Conservation (phyloP, 768 basidiomycete genomes). For the Termitomyces sp. region DNA sequence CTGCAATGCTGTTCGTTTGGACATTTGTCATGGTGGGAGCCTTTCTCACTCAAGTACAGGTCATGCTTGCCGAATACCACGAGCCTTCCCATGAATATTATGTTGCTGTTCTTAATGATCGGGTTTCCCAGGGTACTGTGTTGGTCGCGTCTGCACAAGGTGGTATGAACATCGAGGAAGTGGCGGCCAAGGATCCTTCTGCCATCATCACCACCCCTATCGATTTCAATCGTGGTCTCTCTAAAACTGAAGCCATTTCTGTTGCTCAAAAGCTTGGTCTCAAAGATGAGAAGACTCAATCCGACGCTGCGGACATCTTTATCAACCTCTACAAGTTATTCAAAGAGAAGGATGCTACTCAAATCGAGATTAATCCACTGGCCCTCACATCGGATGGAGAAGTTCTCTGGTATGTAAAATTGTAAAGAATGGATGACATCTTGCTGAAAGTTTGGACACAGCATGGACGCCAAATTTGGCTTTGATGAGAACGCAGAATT, state of each 20-base stretch:
- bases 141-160: slow-evolving; percentile 92
- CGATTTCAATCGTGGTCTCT: slow-evolving; percentile 76
- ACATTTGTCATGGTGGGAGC: neutral
- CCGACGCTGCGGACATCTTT: slow-evolving; percentile 90
- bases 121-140: slow-evolving; percentile 81
- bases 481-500: slow-evolving; percentile 99
- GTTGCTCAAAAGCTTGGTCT: slow-evolving; percentile 93
- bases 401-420: slow-evolving; percentile 71
- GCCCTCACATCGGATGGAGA: slow-evolving; percentile 87
- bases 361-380: slow-evolving; percentile 99
- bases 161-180: slow-evolving; percentile 99
- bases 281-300: slow-evolving; percentile 60
- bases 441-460: slow-evolving; percentile 23
- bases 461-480: slow-evolving; percentile 99
- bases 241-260: slow-evolving; percentile 59
- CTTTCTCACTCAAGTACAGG: slow-evolving; percentile 35
- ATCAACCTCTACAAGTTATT: slow-evolving; percentile 93
- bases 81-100: slow-evolving; percentile 97
- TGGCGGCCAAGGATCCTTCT: slow-evolving; percentile 89
- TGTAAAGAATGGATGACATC: slow-evolving; percentile 4
- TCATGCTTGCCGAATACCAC: slow-evolving; percentile 97
- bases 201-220: slow-evolving; percentile 97
- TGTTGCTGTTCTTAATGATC: slow-evolving; percentile 94
- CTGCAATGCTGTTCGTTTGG: slow-evolving; percentile 81
- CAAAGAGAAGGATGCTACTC: slow-evolving; percentile 98